Evolutionary conservation across 805 yeast species (phyloP), one percentile per base, ranked within the genome.

Genomic region (Candida taoyuanica): DNA sequence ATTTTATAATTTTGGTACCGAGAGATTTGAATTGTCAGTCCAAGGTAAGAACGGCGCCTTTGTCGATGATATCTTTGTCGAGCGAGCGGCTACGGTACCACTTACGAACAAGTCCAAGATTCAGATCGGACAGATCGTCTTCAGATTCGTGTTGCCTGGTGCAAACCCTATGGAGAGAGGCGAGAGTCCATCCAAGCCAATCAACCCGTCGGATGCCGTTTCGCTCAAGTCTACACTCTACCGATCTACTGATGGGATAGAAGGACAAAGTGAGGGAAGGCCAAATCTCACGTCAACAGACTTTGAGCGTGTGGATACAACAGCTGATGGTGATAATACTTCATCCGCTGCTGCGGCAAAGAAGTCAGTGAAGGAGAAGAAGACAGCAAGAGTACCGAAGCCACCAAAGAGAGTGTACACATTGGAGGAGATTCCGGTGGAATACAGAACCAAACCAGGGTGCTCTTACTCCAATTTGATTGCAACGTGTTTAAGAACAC

Each of bases 1-100:
- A 13, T 91, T 89, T 59, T 93, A 91, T 66, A 93, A 93, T 58
- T 93, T 93, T 62, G 98, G 96, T 4, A 88, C 94, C 4, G 98
- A 91, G 58, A 65, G 95, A 47, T 93, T 93, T 56, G 98, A 93
- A 61, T 65, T 93, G 31, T 81, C 94, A 7, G 88, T 93, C 2
- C 69, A 89, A 50, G 98, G 98, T 15, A 74, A 96, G 50, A 93
- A 93, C 59, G 98, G 98, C 27, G 97, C 97, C 3, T 93, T 93
- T 68, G 95, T 93, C 4, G 93, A 91, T 60, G 96, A 88, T 48
- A 70, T 69, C 25, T 93, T 91, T 59, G 82, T 93, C 6, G 96
- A 87, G 56, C 77, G 84, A 44, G 97, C 96, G 7, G 79, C 85
- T 26, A 93, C 98, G 0, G 88, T 93, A 7, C 96, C 96, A 2